phyloP scores from a whole-genome alignment of 2,329 filamentous ascomycete genomes.

The Penicillium concentricum region DNA sequence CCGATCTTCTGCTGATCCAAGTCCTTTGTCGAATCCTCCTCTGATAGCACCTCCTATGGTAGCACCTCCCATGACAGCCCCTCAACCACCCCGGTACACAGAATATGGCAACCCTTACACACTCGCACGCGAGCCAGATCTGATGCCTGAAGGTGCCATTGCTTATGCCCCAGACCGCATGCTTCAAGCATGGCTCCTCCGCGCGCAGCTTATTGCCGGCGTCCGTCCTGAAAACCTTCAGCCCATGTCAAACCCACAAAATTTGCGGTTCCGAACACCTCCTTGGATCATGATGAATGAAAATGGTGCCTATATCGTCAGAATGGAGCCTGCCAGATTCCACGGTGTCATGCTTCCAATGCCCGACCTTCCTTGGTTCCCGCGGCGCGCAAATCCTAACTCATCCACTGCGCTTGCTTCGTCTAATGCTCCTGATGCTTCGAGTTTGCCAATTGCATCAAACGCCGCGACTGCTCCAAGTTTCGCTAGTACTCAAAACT shows the following conservation, averaged over 20 bases:
- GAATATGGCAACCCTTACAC: not conserved
- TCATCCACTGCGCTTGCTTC: not conserved
- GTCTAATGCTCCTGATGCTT: not conserved
- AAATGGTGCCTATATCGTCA: not conserved
- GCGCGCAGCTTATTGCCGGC: constrained; percentile 31
- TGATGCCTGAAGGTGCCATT: not conserved
- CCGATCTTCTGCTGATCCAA: not conserved
- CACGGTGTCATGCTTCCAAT: constrained; percentile 4
- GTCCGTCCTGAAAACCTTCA: constrained; percentile 24
- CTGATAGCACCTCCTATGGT: not conserved
- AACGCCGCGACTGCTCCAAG: not conserved
- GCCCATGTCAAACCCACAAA: constrained; percentile 12
- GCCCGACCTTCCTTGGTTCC: not conserved
- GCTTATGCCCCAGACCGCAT: not conserved
- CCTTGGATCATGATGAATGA: constrained; percentile 28
- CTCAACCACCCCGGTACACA: not conserved
- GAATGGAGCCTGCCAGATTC: constrained; percentile 1
- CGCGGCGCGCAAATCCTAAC: not conserved
- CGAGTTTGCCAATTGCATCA: not conserved
- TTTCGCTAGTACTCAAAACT: not conserved
- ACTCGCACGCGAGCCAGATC: not conserved
- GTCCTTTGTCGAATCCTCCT: not conserved
- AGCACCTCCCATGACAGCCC: not conserved
- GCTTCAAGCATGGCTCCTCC: constrained; percentile 29
- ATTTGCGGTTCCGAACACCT: constrained; percentile 47